Evolutionary conservation across 192 early-diverging fungal species (phyloP).

Genomic region (Coemansia sp.): DNA sequence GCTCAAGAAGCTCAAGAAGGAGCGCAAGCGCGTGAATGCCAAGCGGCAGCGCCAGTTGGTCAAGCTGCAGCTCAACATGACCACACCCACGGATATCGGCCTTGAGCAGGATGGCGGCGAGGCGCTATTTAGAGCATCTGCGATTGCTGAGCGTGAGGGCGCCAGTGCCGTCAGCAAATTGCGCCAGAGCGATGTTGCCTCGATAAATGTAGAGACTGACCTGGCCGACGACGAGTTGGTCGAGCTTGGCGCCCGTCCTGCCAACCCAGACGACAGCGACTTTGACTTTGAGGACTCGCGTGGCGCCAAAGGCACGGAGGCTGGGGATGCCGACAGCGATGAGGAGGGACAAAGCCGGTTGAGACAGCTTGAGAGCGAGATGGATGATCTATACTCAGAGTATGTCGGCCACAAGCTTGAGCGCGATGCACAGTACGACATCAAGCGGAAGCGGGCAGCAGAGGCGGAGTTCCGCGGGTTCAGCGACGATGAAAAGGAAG

Average conservation of each 20-base stretch:
- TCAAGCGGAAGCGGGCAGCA: slow-evolving; percentile 66
- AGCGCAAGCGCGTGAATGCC: slow-evolving; percentile 66
- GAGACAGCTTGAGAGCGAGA: slow-evolving; percentile 62
- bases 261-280: slow-evolving; percentile 18
- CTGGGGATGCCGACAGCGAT: slow-evolving; percentile 49
- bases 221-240: slow-evolving; percentile 54
- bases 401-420: slow-evolving; percentile 72
- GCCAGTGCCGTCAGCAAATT: slow-evolving; percentile 33
- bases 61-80: slow-evolving; percentile 81
- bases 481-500: slow-evolving; percentile 40
- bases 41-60: slow-evolving; percentile 68
- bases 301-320: slow-evolving; percentile 20
- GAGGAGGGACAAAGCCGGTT: slow-evolving; percentile 62
- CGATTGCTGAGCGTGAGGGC: slow-evolving; percentile 47
- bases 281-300: slow-evolving; percentile 28
- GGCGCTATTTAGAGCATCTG: slow-evolving; percentile 58
- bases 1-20: slow-evolving; percentile 50
- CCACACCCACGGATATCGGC: slow-evolving; percentile 71
- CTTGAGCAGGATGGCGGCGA: slow-evolving; percentile 65
- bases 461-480: slow-evolving; percentile 71
- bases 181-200: slow-evolving; percentile 40
- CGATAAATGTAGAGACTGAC: slow-evolving; percentile 51
- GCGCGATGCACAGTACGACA: slow-evolving; percentile 72
- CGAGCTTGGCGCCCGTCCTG: slow-evolving; percentile 52
- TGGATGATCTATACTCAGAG: slow-evolving; percentile 66